phyloP scores from a whole-genome alignment of 495 filamentous ascomycete species.

The Xylaria palmicola region DNA sequence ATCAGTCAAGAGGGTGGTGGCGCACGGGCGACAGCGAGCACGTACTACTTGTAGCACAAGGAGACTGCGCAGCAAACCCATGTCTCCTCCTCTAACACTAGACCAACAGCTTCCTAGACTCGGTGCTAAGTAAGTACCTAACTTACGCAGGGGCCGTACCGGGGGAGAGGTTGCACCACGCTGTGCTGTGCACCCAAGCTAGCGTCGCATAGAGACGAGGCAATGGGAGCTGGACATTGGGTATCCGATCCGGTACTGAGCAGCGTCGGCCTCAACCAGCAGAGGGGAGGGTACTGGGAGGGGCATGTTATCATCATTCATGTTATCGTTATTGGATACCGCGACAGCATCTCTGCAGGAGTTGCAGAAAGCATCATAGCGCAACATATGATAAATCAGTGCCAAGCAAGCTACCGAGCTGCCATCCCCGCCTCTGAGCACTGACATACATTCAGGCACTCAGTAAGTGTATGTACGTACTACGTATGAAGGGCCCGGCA shows the following conservation, averaged over 20 bases:
- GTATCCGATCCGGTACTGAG: neutral
- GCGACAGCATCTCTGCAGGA: neutral
- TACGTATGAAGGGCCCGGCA: neutral
- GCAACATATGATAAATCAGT: neutral
- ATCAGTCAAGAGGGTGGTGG: no score
- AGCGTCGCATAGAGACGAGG: conserved; percentile 1
- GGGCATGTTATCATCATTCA: neutral
- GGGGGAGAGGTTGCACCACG: conserved; percentile 7
- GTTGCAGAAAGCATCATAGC: neutral
- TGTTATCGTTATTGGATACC: neutral
- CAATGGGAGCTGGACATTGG: conserved; percentile 1
- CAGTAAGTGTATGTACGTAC: neutral
- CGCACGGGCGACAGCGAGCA: no score
- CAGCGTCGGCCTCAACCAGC: no score
- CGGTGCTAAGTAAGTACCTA: neutral
- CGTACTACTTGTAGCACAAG: no score
- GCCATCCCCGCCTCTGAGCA: neutral
- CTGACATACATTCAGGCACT: neutral
- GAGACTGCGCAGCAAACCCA: no score
- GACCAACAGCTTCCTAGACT: neutral
- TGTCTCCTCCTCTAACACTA: neutral
- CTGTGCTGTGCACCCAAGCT: conserved; percentile 11
- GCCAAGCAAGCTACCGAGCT: no score
- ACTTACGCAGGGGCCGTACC: neutral
- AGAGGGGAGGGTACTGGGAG: no score